Base-by-base conservation (phyloP, 805 yeast species). In the Wickerhamomyces queroliae region DNA sequence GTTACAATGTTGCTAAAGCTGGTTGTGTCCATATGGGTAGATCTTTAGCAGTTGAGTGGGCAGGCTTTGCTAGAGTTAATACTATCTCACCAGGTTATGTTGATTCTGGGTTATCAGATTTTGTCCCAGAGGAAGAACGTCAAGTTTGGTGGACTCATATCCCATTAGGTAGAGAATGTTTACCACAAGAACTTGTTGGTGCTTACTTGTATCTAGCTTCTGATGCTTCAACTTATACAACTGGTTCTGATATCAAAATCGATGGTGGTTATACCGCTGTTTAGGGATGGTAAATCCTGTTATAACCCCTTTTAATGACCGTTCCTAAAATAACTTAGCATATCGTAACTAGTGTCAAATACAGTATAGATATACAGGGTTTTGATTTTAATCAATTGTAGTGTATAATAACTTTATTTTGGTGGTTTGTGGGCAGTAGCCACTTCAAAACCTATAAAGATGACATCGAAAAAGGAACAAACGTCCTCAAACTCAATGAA, bases 21-120 rank as follows among this genome's bases (percentile, higher is more conserved):
- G 95, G 79, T 22, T 76, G 83, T 35, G 58, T 78, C 48, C 91
- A 85, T 55, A 69, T 84, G 53, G 74, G 80, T 31, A 78, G 69
- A 57, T 83, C 90, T 3, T 67, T 85, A 49, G 88, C 93, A n/a
- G 76, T 85, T 34, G 95, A 85, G 64, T 85, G 89, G 90, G 78
- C 89, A n/a, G 76, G 80, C 2, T 83, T 83, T 54, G 95, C 91
- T n/a, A 74, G 95, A 49, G 91, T 81, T 42, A 86, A 86, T 67
- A 69, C 85, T 22, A 74, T 86, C 23, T 79, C 88, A 13, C 95
- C 95, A 18, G 95, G 95, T n/a, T 86, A 87, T 67, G 82, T 85
- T 44, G 74, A 72, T 43, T 83, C 95, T 8, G 87, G 81, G 46
- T 70, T 86, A 46, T 69, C 79, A 7, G 70, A 66, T 47, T 66